These are phyloP conservation scores for Prillingera fragicola DNA, from an alignment of 1,284 basidiomycete species.

Conservation along the genomic window DNA sequence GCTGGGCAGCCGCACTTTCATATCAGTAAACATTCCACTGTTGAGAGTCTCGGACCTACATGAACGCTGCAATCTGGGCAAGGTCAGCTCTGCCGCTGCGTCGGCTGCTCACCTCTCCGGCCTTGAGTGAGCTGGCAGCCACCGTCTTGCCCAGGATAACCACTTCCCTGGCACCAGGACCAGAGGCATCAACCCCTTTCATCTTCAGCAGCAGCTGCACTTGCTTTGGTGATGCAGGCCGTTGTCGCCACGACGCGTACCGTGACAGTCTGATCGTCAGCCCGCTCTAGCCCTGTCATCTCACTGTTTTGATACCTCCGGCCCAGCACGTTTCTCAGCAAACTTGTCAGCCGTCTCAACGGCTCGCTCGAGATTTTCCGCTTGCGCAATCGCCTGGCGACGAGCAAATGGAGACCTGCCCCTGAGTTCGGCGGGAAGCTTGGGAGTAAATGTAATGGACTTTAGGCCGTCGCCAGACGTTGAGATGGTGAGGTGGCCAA, in stretches of 20 bases:
- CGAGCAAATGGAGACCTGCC: conserved; percentile 17
- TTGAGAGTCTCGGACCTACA: conserved; percentile 14
- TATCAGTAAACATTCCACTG: not conserved
- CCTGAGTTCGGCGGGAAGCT: conserved; percentile 19
- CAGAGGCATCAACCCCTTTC: conserved; percentile 28
- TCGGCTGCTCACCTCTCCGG: conserved; percentile 22
- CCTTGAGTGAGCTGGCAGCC: conserved; percentile 17
- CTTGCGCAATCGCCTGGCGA: conserved; percentile 18
- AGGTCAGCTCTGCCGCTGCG: conserved; percentile 26
- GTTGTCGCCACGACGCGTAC: conserved; percentile 66
- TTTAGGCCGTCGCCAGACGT: conserved; percentile 23
- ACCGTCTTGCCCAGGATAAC: conserved; percentile 19
- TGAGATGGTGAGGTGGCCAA: conserved; percentile 68
- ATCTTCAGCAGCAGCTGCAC: conserved; percentile 59
- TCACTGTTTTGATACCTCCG: conserved; percentile 18
- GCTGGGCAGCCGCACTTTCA: conserved; percentile 22
- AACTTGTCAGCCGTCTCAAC: conserved; percentile 48
- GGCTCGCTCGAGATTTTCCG: conserved; percentile 33
- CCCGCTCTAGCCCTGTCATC: conserved; percentile 13
- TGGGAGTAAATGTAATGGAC: conserved; percentile 22
- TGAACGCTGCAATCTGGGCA: conserved; percentile 15
- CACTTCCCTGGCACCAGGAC: conserved; percentile 5
- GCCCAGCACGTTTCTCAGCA: conserved; percentile 21
- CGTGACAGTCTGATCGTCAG: conserved; percentile 55
- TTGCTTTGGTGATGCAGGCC: conserved; percentile 63